Evolutionary conservation across 73 alveolate species (phyloP).

Genomic region (Tetrahymena malaccensis): DNA sequence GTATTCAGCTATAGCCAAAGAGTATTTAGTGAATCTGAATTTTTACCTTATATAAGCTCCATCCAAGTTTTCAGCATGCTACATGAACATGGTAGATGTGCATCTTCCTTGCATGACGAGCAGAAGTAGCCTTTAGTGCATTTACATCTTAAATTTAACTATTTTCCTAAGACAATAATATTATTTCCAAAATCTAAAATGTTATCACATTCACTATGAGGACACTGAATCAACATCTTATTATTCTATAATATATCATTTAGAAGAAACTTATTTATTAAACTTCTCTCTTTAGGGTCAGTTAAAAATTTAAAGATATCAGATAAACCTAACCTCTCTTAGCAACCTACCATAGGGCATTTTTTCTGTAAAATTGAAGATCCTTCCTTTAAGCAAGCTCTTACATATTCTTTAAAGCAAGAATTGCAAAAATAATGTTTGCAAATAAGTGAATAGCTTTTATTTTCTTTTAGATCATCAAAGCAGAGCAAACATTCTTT

Average conservation of each 20-base stretch:
- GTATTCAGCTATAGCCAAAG: conserved; percentile 44
- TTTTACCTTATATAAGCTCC: not conserved
- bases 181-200: not conserved
- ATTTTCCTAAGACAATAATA: not conserved
- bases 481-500: not conserved
- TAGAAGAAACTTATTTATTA: not conserved
- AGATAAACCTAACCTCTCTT: not conserved
- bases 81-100: not conserved
- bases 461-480: not conserved
- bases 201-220: not conserved
- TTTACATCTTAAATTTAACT: not conserved
- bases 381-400: not conserved
- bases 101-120: not conserved
- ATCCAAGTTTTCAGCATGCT: not conserved
- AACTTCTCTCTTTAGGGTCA: not conserved
- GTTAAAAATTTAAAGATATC: not conserved
- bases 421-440: not conserved
- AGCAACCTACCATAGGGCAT: not conserved
- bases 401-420: not conserved
- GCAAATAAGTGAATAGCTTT: not conserved
- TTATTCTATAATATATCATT: not conserved
- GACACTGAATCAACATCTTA: not conserved
- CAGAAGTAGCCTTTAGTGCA: not conserved
- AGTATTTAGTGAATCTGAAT: not conserved
- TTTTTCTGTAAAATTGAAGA: not conserved